Evolutionary conservation across 2,329 filamentous ascomycete genomes (phyloP).

Genomic region (Phialemoniopsis sp.): DNA sequence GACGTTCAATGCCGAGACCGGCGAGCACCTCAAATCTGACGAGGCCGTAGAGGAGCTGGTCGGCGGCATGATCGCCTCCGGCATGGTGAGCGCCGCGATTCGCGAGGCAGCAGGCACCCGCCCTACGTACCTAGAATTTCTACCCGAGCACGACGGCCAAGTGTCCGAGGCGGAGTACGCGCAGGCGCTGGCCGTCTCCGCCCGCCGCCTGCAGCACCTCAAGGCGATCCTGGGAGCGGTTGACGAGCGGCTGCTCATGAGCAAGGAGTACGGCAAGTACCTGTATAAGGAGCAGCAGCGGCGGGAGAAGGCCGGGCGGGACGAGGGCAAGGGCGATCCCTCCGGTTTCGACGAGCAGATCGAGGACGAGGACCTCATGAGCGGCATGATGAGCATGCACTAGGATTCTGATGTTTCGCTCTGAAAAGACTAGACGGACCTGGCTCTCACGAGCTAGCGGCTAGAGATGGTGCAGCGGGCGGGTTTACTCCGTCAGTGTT

Average conservation of each 20-base stretch:
- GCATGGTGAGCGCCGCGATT: slow-evolving; percentile 49
- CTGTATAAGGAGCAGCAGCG: slow-evolving; percentile 39
- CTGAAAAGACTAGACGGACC: no score
- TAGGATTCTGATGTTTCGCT: no score
- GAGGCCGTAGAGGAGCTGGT: slow-evolving; percentile 42
- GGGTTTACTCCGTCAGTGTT: no score
- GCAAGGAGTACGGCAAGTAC: slow-evolving; percentile 51
- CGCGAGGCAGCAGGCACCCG: slow-evolving; percentile 36
- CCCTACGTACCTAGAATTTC: slow-evolving; percentile 47
- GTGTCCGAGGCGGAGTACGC: slow-evolving; percentile 49
- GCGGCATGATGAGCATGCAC: slow-evolving; percentile 23
- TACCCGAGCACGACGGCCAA: slow-evolving; percentile 30
- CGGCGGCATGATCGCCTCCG: slow-evolving; percentile 49
- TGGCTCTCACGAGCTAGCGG: no score
- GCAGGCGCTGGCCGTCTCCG: slow-evolving; percentile 34
- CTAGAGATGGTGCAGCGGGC: no score
- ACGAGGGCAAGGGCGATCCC: slow-evolving; percentile 10
- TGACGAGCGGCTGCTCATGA: slow-evolving; percentile 49
- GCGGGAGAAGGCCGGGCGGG: slow-evolving; percentile 34
- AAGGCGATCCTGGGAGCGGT: slow-evolving; percentile 44
- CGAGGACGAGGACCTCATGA: slow-evolving; percentile 61
- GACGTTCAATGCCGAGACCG: slow-evolving; percentile 53
- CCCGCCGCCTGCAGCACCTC: slow-evolving; percentile 38
- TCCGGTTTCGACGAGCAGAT: slow-evolving; percentile 39
- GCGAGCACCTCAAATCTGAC: slow-evolving; percentile 32